Conservation (phyloP, 2,329 filamentous ascomycete genomes). For the Curvularia verruculosa region DNA sequence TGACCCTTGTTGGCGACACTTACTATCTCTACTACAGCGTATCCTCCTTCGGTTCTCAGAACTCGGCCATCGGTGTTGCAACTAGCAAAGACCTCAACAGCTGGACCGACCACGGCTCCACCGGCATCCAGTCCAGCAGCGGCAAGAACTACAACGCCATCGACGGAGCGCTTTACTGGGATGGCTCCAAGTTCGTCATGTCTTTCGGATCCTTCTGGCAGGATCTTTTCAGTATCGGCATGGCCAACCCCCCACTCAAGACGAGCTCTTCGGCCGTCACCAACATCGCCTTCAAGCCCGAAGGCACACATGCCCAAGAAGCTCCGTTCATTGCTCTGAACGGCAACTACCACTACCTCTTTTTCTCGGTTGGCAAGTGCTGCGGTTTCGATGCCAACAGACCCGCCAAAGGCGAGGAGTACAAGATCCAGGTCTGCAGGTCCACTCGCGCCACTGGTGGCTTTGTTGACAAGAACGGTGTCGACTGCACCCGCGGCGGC, state of each 20-base stretch:
- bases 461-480: conserved; percentile 63
- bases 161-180: conserved; percentile 55
- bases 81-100: conserved; percentile 58
- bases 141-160: conserved; percentile 59
- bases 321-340: conserved; percentile 63
- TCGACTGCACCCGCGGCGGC: conserved; percentile 61
- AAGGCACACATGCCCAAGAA: conserved; percentile 61
- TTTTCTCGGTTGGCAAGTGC: conserved; percentile 67
- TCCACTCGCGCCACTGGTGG: conserved; percentile 58
- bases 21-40: conserved; percentile 73
- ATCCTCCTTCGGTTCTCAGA: conserved; percentile 66
- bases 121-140: conserved; percentile 54
- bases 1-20: conserved; percentile 60
- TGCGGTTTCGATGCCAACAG: conserved; percentile 62
- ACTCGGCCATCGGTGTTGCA: conserved; percentile 66
- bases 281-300: conserved; percentile 62
- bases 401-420: conserved; percentile 65
- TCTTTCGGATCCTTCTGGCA: conserved; percentile 74
- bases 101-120: conserved; percentile 66
- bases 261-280: conserved; percentile 43
- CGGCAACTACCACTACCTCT: conserved; percentile 67
- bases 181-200: conserved; percentile 56
- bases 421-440: conserved; percentile 70
- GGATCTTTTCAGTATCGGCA: conserved; percentile 65
- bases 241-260: conserved; percentile 49